Base-by-base conservation (phyloP, 2,329 filamentous ascomycete genomes). In the Aspergillus candidus region DNA sequence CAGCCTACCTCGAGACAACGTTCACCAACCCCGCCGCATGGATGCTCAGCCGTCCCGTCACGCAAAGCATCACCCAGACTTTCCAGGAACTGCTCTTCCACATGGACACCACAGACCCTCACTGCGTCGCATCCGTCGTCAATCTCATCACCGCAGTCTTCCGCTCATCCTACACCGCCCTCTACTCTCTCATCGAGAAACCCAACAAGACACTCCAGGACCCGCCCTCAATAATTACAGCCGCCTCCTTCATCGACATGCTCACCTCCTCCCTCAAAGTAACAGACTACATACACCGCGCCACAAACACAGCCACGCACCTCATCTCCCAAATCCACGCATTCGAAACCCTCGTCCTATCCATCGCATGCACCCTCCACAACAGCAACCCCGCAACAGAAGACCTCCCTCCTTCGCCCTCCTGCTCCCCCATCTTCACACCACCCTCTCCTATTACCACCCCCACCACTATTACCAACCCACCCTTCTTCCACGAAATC, bases 1-100 rank as follows among this genome's bases (percentile, higher is more conserved):
- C 79, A 3, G 72, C 72, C 2, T 83, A 82, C 55, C 65, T 82
- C 18, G 71, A 75, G 50, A 60, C 57, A 1, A 63, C 72, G 0
- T 71, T 79, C 40, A 61, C 55, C 11, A 72, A 68, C 11, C 51
- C 65, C 3, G 63, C 64, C 17, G 73, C 73, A 3, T 79, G 77
- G 71, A 66, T 80, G 13, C 59, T 80, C 4, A 70, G 71, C 4
- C 53, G 66, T 13, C 79, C 80, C 0, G 65, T 82, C 6, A 55
- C 82, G 18, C 63, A 74, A 38, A 73, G 76, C 2, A 63, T 72
- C 11, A 60, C 60, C 1, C 57, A 61, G 5, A 66, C 72, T 0
- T 62, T 78, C 6, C 53, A 65, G 4, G 64, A 70, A 6, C 48
- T 78, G 39, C 52, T 75, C 1, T 70, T 72, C 48, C 66, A 71